Evolutionary conservation across 2,329 filamentous ascomycete genomes (phyloP).

Genomic region (Dactylellina sp.): DNA sequence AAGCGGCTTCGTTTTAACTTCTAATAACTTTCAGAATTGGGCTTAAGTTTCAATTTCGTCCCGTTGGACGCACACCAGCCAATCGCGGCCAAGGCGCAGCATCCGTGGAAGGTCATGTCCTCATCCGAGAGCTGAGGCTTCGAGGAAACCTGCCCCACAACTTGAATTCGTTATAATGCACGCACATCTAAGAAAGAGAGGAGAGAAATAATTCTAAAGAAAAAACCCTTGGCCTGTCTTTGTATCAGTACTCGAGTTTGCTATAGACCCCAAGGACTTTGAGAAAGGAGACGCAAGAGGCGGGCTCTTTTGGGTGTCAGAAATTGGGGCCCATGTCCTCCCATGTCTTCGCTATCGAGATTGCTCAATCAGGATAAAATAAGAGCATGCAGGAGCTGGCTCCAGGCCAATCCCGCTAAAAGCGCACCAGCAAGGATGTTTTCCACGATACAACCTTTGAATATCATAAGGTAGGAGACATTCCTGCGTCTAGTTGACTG

Average conservation of each 20-base stretch:
- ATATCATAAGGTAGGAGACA: conserved; percentile 20
- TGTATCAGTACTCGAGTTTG: conserved; percentile 46
- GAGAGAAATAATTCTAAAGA: conserved; percentile 24
- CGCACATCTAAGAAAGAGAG: conserved; percentile 12
- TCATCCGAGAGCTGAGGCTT: conserved; percentile 21
- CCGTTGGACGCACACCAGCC: conserved; percentile 27
- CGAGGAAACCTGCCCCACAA: conserved; percentile 34
- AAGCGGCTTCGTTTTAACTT: conserved; percentile 40
- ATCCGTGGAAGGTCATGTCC: conserved; percentile 13
- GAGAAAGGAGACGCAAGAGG: conserved; percentile 25
- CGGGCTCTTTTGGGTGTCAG: conserved; percentile 41
- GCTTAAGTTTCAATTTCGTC: conserved; percentile 26
- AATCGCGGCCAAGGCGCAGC: conserved; percentile 51
- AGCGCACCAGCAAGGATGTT: conserved; percentile 55
- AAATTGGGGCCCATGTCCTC: conserved; percentile 32
- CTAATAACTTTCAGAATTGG: conserved; percentile 17
- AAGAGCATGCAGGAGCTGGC: conserved; percentile 34
- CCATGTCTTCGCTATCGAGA: conserved; percentile 4
- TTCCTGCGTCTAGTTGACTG: conserved; percentile 46
- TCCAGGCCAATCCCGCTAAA: conserved; percentile 53
- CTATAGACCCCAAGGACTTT: conserved; percentile 34
- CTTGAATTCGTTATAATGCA: conserved; percentile 25
- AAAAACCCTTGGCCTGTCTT: conserved; percentile 27
- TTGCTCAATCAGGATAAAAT: conserved; percentile 47
- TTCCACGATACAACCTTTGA: conserved; percentile 29